A percentile compares a stretch with the other conserved stretches of the same genome.
Evolutionary conservation across 805 yeast species (phyloP).

Genomic region (Teunomyces cretensis): DNA sequence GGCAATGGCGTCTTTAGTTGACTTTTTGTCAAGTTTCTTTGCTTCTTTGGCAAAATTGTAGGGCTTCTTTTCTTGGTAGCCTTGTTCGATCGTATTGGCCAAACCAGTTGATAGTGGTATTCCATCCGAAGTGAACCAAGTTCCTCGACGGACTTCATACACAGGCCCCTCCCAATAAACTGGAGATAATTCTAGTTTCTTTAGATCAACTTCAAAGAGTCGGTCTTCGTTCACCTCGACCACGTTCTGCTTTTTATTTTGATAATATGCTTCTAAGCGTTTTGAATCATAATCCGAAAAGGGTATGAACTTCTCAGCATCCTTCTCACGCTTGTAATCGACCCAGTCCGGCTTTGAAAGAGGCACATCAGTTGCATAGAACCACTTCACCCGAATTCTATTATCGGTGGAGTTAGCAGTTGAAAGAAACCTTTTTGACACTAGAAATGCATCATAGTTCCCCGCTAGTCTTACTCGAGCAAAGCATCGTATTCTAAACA

Average conservation of each 20-base stretch:
- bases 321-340: slow-evolving; percentile 48
- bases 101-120: slow-evolving; percentile 52
- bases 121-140: slow-evolving; percentile 71
- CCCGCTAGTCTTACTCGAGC: not conserved
- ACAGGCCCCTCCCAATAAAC: slow-evolving; percentile 87
- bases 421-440: not conserved
- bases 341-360: slow-evolving; percentile 61
- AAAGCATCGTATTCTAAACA: not conserved
- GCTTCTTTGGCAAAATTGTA: slow-evolving; percentile 4
- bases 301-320: slow-evolving; percentile 62
- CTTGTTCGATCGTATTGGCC: slow-evolving; percentile 59
- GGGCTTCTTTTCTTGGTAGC: slow-evolving; percentile 37
- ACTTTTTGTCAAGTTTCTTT: slow-evolving; percentile 4
- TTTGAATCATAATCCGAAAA: slow-evolving; percentile 65
- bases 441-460: not conserved
- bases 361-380: slow-evolving; percentile 80
- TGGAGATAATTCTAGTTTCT: slow-evolving; percentile 55
- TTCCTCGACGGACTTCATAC: slow-evolving; percentile 79
- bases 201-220: slow-evolving; percentile 69
- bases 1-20: slow-evolving; percentile 15
- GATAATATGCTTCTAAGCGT: slow-evolving; percentile 55
- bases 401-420: not conserved
- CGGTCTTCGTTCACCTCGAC: slow-evolving; percentile 80
- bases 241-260: slow-evolving; percentile 11
- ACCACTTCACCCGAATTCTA: slow-evolving; percentile 56